Evolutionary conservation across 1,284 basidiomycete genomes (phyloP), one percentile per base, ranked within the genome.

Genomic region (Cryptococcus neoformans): DNA sequence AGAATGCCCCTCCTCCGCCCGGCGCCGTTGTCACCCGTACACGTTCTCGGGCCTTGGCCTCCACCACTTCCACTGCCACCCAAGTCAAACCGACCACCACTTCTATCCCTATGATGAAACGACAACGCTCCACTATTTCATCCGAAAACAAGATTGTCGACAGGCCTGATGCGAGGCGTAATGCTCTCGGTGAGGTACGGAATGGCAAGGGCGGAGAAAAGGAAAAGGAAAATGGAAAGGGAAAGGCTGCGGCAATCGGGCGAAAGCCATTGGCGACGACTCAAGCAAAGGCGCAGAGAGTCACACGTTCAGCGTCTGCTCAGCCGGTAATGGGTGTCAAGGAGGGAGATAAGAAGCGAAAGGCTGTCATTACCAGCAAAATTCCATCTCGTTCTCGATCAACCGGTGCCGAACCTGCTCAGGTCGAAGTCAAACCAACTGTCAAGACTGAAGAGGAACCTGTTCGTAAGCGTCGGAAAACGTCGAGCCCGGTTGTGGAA

Each of bases 181-280:
- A 70, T 14, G 76, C 74, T 4, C 63, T 78, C 11, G 75, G 74
- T 37, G 77, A 78, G 55, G 70, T 78, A 16, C 67, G 68, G 37
- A 67, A 72, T 46, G 68, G 60, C 9, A 63, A 68, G 49, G 58
- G 64, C 38, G 55, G 41, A 36, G 56, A 44, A n/a, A 53, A 54
- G 16, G 51, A 60, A 49, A 58, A 57, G 45, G 50, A 34, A 9
- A 41, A 9, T 6, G 57, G 64, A 36, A 54, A 41, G 36, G 57
- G 44, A 11, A 39, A 38, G 16, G 45, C 34, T 1, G 44, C 34
- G 51, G 56, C 59, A 42, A 59, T 52, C 44, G 68, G 67, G 35
- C 59, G 66, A 40, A 68, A 63, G 44, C 65, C 65, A 4, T 51
- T 69, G 3, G 63, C 60, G 0, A 61, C 60, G 35, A 67, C 63